phyloP scores from a whole-genome alignment of 2,329 filamentous ascomycete species.

The Stachybotrys elegans region DNA sequence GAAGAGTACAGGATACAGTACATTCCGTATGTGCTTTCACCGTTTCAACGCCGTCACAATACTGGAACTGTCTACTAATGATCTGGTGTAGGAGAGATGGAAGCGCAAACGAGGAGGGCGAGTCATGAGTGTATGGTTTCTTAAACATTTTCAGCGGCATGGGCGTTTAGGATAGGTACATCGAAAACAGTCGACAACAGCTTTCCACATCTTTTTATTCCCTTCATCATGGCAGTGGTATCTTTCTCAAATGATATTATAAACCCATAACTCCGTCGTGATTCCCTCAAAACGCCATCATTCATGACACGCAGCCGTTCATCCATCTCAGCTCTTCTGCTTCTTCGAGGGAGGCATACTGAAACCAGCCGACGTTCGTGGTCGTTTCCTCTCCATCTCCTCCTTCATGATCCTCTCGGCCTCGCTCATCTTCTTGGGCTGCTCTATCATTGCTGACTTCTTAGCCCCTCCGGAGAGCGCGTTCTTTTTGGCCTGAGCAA shows the following conservation, averaged over 20 bases:
- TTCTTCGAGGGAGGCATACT: constrained; percentile 47
- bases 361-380: constrained; percentile 41
- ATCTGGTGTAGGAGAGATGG: constrained; percentile 38
- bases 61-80: no score
- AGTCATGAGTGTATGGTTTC: no score
- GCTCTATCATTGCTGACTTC: constrained; percentile 52
- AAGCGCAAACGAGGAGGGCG: constrained; percentile 36
- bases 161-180: constrained; percentile 2
- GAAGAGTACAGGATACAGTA: constrained; percentile 61
- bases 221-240: constrained; percentile 1
- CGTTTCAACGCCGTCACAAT: no score
- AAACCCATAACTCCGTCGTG: neutral
- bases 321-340: constrained; percentile 30
- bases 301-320: no score
- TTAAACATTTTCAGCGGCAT: constrained; percentile 2
- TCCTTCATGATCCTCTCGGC: constrained; percentile 86
- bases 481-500: constrained; percentile 64
- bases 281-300: neutral
- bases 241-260: neutral
- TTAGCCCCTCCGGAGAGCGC: constrained; percentile 56
- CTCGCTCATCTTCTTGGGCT: constrained; percentile 81
- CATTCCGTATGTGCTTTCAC: constrained; percentile 56
- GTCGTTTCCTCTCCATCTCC: constrained; percentile 67
- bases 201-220: no score
- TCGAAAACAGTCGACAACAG: no score